These are phyloP conservation scores for Boletellus ananas DNA, from an alignment of 768 basidiomycete species.

Conservation along the genomic window DNA sequence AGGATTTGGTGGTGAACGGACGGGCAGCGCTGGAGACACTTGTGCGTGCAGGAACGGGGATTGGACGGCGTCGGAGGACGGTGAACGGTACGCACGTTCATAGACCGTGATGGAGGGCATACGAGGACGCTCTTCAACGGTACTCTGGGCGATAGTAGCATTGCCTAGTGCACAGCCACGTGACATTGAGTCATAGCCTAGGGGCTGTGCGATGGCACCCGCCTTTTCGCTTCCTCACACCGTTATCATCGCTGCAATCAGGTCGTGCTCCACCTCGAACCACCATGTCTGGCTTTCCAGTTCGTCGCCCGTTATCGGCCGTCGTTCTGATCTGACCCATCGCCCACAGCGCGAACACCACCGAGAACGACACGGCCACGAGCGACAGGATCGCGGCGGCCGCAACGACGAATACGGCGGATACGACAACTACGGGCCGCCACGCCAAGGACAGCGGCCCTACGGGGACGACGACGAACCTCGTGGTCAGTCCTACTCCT, in stretches of 20 bases:
- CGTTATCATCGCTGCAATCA: background rate
- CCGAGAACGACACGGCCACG: slow-evolving; percentile 9
- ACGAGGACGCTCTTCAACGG: too few species aligned
- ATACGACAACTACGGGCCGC: background rate
- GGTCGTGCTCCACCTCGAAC: too few species aligned
- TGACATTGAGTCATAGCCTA: too few species aligned
- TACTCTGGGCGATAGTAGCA: too few species aligned
- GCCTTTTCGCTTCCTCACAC: too few species aligned
- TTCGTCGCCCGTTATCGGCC: background rate
- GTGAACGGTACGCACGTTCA: slow-evolving; percentile 8
- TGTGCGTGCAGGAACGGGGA: slow-evolving; percentile 83
- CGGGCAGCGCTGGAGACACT: slow-evolving; percentile 84
- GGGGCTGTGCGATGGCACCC: too few species aligned
- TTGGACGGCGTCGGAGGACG: slow-evolving; percentile 46
- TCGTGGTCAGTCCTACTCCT: slow-evolving; percentile 2
- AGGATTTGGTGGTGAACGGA: slow-evolving; percentile 84
- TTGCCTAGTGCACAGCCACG: too few species aligned
- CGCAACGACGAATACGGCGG: background rate
- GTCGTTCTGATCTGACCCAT: background rate
- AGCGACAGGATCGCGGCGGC: background rate
- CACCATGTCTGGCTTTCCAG: slow-evolving; percentile 14
- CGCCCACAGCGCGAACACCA: slow-evolving; percentile 4
- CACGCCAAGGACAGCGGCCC: background rate
- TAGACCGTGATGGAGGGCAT: background rate
- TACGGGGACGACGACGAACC: background rate